Base-by-base conservation (phyloP, 2,329 filamentous ascomycete genomes). In the Monascus ruber region DNA sequence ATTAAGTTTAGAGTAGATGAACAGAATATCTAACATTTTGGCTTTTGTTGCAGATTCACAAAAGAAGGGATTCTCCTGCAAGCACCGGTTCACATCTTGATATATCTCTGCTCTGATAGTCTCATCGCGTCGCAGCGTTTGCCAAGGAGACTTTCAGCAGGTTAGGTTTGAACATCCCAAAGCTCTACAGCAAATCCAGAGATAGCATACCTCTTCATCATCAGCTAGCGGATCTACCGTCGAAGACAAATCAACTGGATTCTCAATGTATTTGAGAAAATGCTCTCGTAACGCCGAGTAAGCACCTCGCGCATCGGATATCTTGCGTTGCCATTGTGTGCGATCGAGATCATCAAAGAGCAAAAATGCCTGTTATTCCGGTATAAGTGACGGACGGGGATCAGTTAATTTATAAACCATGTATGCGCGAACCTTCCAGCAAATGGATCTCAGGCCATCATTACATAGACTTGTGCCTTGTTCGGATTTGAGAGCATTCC, bases 1-100 rank as follows among this genome's bases (percentile, higher is more conserved):
- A 54, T 96, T 85, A 38, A 93, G 74, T 62, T 94, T 96, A 66
- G 87, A 91, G 64, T 88, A 96, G 48, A 98, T 76, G 62, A 96
- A 98, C 28, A 98, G 70, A 27, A 95, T 79, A 55, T 98, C 85
- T 27, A 93, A 66, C 51, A 98, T 80, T 62, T 85, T 83, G 33
- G 71, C 73, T 59, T 96, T 91, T 1, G 84, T 85, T 9, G 72
- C 67, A 8, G 81, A 76, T 49, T 88, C 76, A 41, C 88, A 86
- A 54, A 96, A 98, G 58, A 89, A 93, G 35, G 78, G 76, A 53
- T 91, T 88, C 51, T 95, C 91, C 5, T 89, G 91, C 61, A 96
- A 76, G 56, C 81, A 85, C 47, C 91, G 76, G 50, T 91, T 83
- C 11, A 98, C 88, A 66, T 98, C 91, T 64, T 96, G 91, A 41